Evolutionary conservation across 176 grass and related monocot genomes (phyloP).

Genomic region (Triticum urartu): DNA sequence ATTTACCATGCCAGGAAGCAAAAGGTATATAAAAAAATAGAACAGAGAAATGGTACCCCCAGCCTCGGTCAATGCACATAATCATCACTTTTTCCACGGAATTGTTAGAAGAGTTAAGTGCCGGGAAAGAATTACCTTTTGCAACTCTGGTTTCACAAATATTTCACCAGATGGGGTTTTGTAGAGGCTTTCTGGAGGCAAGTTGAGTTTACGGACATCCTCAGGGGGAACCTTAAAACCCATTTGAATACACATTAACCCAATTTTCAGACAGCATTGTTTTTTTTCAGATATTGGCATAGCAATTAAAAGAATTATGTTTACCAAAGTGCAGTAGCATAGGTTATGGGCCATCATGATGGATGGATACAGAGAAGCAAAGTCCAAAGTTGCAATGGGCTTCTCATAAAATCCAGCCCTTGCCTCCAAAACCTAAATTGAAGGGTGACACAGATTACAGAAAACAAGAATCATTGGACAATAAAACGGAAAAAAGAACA

Average conservation of each 20-base stretch:
- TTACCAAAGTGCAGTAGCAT: constrained; percentile 99
- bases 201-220: constrained; percentile 76
- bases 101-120: not conserved
- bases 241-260: constrained; percentile 23
- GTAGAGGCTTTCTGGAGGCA: constrained; percentile 78
- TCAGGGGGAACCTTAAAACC: constrained; percentile 80
- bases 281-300: constrained; percentile 1
- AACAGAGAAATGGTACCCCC: not conserved
- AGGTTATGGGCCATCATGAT: constrained; percentile 99
- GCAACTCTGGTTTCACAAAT: constrained; percentile 91
- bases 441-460: not conserved
- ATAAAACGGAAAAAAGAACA: not conserved
- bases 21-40: not conserved
- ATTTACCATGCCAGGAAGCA: constrained; percentile 16
- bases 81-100: not conserved
- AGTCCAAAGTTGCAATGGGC: constrained; percentile 97
- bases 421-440: constrained; percentile 91
- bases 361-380: constrained; percentile 98
- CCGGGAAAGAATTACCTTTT: constrained; percentile 65
- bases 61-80: not conserved
- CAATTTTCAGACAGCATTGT: constrained; percentile 32
- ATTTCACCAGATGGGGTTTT: constrained; percentile 95
- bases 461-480: constrained; percentile 17
- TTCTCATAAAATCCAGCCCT: constrained; percentile 98
- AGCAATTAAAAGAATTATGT: constrained; percentile 5